Evolutionary conservation across 441 rosid genomes (phyloP).

Genomic region (Francoa sonchifolia): DNA sequence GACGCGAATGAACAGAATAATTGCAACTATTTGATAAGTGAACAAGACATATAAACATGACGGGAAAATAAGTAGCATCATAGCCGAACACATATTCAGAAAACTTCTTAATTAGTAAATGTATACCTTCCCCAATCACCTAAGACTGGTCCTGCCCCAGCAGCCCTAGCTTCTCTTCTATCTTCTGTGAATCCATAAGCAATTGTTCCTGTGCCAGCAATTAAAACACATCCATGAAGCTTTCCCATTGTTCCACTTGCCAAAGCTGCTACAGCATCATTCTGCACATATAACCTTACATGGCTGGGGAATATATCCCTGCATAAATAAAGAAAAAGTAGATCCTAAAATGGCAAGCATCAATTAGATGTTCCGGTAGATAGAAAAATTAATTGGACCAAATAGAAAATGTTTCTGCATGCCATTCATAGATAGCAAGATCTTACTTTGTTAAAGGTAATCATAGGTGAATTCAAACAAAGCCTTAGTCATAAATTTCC

Average conservation of each 20-base stretch:
- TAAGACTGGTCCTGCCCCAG: constrained; percentile 90
- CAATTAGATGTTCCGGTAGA: background rate
- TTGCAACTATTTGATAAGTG: no score
- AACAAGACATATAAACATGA: no score
- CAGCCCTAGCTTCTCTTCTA: constrained; percentile 84
- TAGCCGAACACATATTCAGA: no score
- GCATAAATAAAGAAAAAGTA: constrained; percentile 11
- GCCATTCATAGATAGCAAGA: no score
- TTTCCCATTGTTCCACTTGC: constrained; percentile 96
- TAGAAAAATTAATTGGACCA: background rate
- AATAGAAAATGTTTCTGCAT: no score
- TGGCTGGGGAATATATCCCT: constrained; percentile 74
- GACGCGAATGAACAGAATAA: no score
- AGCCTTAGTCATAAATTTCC: no score
- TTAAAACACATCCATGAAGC: constrained; percentile 94
- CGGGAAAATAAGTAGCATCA: no score
- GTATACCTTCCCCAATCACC: constrained; percentile 97
- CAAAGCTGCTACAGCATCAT: constrained; percentile 93
- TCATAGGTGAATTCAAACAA: no score
- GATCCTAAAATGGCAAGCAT: constrained; percentile 1
- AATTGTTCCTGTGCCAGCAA: constrained; percentile 94
- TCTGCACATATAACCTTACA: constrained; percentile 69
- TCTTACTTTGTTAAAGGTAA: no score
- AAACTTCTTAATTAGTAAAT: no score
- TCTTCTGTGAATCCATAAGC: constrained; percentile 86